These are phyloP conservation scores for Mycena kentingensis DNA, from an alignment of 768 basidiomycete species.

Conservation along the genomic window DNA sequence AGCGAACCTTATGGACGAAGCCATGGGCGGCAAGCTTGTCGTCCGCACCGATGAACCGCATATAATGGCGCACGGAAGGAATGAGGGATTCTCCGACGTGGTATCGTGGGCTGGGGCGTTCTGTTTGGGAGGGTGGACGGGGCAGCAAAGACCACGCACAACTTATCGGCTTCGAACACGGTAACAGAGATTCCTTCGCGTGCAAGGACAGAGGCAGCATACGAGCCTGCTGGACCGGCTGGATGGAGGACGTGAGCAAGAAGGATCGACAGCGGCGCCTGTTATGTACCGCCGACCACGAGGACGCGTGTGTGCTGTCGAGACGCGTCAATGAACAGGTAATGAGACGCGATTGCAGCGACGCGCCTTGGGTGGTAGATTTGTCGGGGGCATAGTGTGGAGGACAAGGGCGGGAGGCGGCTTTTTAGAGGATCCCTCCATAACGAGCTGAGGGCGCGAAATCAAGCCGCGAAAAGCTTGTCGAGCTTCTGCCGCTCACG, in stretches of 20 bases:
- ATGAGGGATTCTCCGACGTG: constrained; percentile 64
- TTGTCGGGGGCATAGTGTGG: constrained; percentile 7
- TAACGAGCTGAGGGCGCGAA: not conserved
- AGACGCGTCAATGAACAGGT: constrained; percentile 1
- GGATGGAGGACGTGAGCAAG: not conserved
- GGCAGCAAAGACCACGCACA: constrained; percentile 36
- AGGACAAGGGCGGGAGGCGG: not conserved
- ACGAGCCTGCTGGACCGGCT: constrained; percentile 60
- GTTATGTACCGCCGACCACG: constrained; percentile 13
- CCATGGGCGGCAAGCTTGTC: constrained; percentile 50
- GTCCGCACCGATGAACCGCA: constrained; percentile 60
- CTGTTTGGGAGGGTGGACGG: not conserved
- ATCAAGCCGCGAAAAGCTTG: not conserved
- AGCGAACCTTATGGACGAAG: constrained; percentile 50
- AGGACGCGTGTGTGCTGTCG: constrained; percentile 17
- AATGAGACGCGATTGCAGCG: not conserved
- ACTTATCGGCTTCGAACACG: constrained; percentile 54
- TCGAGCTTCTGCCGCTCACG: constrained; percentile 1
- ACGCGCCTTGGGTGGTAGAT: constrained; percentile 19
- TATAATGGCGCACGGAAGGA: constrained; percentile 59
- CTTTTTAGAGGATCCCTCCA: not conserved
- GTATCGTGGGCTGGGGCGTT: constrained; percentile 34
- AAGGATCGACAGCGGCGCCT: not conserved
- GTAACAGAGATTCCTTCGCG: constrained; percentile 58
- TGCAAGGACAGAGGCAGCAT: constrained; percentile 56